phyloP scores from a whole-genome alignment of 2,329 filamentous ascomycete genomes.

The Daldinia sp. region DNA sequence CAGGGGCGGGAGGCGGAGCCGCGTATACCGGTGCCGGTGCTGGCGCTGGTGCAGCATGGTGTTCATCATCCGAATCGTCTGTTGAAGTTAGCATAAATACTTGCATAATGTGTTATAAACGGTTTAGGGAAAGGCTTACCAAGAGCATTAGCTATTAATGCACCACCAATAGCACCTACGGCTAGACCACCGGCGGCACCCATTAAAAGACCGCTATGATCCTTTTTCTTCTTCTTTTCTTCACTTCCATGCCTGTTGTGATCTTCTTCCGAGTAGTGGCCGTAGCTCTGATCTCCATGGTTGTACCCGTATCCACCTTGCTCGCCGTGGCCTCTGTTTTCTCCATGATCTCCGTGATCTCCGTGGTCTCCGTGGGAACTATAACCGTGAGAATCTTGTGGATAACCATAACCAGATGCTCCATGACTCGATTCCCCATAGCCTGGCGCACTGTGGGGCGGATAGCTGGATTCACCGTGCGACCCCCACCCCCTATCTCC shows the following conservation, averaged over 20 bases:
- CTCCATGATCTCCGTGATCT: slow-evolving; percentile 24
- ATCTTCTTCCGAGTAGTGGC: slow-evolving; percentile 20
- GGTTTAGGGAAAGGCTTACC: slow-evolving; percentile 49
- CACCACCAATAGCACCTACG: slow-evolving; percentile 64
- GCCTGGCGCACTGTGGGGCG: slow-evolving; percentile 18
- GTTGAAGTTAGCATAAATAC: slow-evolving; percentile 19
- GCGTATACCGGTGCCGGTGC: slow-evolving; percentile 28
- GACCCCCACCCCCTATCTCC: slow-evolving; percentile 32
- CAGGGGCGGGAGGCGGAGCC: slow-evolving; percentile 42
- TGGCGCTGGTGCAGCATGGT: slow-evolving; percentile 23
- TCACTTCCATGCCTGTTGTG: slow-evolving; percentile 29
- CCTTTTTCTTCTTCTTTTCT: slow-evolving; percentile 50
- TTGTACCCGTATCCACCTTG: slow-evolving; percentile 21
- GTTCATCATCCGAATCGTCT: slow-evolving; percentile 47
- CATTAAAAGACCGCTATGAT: slow-evolving; percentile 60
- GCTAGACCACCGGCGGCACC: slow-evolving; percentile 67
- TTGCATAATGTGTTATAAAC: too few species aligned
- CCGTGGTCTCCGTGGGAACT: slow-evolving; percentile 11
- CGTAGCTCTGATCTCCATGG: slow-evolving; percentile 27
- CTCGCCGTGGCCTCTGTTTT: slow-evolving; percentile 6
- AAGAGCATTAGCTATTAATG: slow-evolving; percentile 62
- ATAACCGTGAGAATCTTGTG: slow-evolving; percentile 35
- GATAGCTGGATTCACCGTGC: slow-evolving; percentile 38
- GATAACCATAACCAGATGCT: slow-evolving; percentile 16
- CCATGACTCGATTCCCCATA: slow-evolving; percentile 14